Evolutionary conservation across 2,329 filamentous ascomycete genomes (phyloP).

Genomic region (Arthrinium phaeospermum): DNA sequence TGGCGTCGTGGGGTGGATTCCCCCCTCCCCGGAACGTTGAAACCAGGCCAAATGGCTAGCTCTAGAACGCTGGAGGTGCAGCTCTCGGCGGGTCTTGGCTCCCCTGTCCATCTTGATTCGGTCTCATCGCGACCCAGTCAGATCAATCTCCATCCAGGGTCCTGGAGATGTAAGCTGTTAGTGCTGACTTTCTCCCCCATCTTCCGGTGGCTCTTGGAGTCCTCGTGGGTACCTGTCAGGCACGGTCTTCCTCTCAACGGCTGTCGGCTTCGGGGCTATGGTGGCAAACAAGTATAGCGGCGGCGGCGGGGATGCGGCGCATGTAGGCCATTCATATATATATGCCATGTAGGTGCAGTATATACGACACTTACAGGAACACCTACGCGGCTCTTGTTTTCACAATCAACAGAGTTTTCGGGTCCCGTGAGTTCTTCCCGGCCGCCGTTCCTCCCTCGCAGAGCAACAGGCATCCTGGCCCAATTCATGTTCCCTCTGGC

Average conservation of each 20-base stretch:
- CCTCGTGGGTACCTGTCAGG: not conserved
- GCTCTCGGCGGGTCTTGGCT: not conserved
- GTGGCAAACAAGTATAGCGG: not conserved
- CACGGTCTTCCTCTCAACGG: not conserved
- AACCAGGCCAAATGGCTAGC: not conserved
- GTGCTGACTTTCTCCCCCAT: not conserved
- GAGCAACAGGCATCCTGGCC: not conserved
- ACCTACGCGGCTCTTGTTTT: not conserved
- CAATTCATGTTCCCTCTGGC: not conserved
- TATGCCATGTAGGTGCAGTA: not conserved
- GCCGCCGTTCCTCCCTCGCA: not conserved
- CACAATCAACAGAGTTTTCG: not conserved
- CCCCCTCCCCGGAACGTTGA: not conserved
- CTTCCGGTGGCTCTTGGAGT: not conserved
- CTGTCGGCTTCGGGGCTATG: not conserved
- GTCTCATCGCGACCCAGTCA: not conserved
- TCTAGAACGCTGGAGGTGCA: not conserved
- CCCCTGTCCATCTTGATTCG: not conserved
- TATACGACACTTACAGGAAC: not conserved
- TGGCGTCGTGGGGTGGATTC: not conserved
- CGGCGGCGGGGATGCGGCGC: not conserved
- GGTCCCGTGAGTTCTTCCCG: not conserved
- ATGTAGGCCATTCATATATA: not conserved
- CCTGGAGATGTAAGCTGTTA: not conserved
- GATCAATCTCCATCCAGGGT: not conserved